These are phyloP conservation scores for Fusarium sp. DNA, from an alignment of 2,329 filamentous ascomycete genomes.

Conservation along the genomic window DNA sequence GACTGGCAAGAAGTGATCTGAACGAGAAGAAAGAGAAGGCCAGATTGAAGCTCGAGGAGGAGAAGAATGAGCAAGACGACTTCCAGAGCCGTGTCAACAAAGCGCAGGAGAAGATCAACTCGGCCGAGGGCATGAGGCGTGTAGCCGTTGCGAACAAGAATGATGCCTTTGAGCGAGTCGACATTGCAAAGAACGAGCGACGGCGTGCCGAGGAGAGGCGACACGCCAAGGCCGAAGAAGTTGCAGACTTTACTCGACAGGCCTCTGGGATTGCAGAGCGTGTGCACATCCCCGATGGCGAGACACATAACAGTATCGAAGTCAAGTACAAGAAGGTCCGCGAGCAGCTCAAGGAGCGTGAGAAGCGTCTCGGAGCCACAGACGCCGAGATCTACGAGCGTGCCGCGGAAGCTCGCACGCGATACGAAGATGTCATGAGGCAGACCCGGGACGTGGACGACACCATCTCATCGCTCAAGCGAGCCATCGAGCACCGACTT, in stretches of 20 bases:
- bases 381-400: slow-evolving; percentile 72
- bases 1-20: slow-evolving; percentile 60
- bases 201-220: slow-evolving; percentile 59
- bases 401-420: slow-evolving; percentile 54
- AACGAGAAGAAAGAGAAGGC: slow-evolving; percentile 57
- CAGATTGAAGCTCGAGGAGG: slow-evolving; percentile 50
- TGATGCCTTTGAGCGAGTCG: slow-evolving; percentile 62
- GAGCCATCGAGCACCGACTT: slow-evolving; percentile 76
- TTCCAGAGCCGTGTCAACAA: slow-evolving; percentile 65
- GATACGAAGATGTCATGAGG: slow-evolving; percentile 57
- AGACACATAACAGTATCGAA: slow-evolving; percentile 69
- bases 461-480: slow-evolving; percentile 60
- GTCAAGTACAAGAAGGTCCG: slow-evolving; percentile 66
- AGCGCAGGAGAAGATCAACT: slow-evolving; percentile 64
- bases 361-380: slow-evolving; percentile 69
- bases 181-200: slow-evolving; percentile 60
- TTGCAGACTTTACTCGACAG: slow-evolving; percentile 65
- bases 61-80: slow-evolving; percentile 51
- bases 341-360: slow-evolving; percentile 68
- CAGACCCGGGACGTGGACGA: slow-evolving; percentile 55
- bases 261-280: slow-evolving; percentile 66
- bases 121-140: slow-evolving; percentile 60
- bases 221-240: slow-evolving; percentile 58
- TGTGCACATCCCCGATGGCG: slow-evolving; percentile 71
- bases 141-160: slow-evolving; percentile 73